Percentiles rank a stretch among this genome's conserved stretches.
Evolutionary conservation across 2,329 filamentous ascomycete species (phyloP).

Genomic region (Colletotrichum tabaci): DNA sequence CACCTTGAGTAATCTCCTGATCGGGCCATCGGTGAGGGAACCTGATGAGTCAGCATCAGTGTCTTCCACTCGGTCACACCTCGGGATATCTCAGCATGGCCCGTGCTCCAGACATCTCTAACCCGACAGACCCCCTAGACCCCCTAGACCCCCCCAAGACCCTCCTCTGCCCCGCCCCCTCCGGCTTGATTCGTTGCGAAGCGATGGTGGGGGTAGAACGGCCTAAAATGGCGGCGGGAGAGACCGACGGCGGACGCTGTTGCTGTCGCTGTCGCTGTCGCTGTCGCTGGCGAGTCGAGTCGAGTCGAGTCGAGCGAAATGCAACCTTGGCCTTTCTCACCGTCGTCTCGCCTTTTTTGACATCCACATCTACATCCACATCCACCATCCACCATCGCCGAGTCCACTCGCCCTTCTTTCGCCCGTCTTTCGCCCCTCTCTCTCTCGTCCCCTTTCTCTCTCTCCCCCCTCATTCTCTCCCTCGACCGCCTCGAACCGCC

Average conservation of each 20-base stretch:
- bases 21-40: no score
- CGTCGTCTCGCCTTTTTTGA: constrained; percentile 27
- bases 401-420: constrained; percentile 15
- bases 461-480: no score
- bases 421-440: no score
- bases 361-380: no score
- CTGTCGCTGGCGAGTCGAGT: no score
- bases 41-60: not conserved
- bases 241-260: not conserved
- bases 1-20: no score
- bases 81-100: not conserved
- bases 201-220: constrained; percentile 28
- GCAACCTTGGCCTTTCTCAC: constrained; percentile 41
- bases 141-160: no score
- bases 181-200: constrained; percentile 36
- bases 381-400: constrained; percentile 27
- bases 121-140: not conserved
- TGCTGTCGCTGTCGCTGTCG: no score
- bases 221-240: no score
- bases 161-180: constrained; percentile 4
- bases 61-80: no score
- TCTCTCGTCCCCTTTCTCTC: no score
- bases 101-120: not conserved
- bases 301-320: constrained; percentile 18
- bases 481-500: not conserved